Percentiles rank a stretch among this genome's conserved stretches.
phyloP scores from a whole-genome alignment of 129 eudicot genomes.

The Saussurea involucrata region DNA sequence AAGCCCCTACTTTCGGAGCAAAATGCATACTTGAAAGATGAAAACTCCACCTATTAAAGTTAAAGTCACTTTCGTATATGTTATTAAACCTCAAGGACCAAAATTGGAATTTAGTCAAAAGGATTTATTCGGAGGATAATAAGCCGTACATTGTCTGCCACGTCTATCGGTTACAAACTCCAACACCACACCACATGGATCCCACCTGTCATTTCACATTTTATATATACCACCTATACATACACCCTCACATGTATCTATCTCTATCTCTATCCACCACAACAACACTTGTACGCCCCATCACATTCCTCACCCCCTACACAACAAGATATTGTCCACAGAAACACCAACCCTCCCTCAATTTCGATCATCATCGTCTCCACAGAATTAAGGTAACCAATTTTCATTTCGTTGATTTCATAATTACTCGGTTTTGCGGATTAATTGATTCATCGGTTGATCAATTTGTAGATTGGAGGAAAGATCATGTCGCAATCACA shows the following conservation, averaged over 20 bases:
- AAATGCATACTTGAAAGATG: too few species aligned
- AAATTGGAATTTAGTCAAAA: neutral
- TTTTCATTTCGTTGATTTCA: neutral
- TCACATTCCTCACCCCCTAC: neutral
- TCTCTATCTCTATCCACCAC: neutral
- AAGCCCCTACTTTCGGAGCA: too few species aligned
- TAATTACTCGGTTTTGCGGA: neutral
- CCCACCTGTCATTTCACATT: slow-evolving; percentile 29
- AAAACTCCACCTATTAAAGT: too few species aligned
- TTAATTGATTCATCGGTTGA: neutral
- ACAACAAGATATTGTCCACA: neutral
- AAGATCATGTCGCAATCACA: neutral
- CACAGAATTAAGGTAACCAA: neutral
- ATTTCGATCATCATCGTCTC: neutral
- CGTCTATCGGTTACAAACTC: slow-evolving; percentile 34
- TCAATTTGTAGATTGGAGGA: neutral
- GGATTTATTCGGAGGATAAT: slow-evolving; percentile 8
- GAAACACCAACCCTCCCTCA: neutral
- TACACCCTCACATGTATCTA: neutral
- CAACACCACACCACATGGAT: slow-evolving; percentile 39
- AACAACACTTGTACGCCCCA: slow-evolving; percentile 21
- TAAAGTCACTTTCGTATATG: too few species aligned
- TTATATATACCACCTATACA: slow-evolving; percentile 28
- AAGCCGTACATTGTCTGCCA: slow-evolving; percentile 33
- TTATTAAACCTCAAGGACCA: too few species aligned